Percentiles rank a stretch among this genome's conserved stretches.
Conservation (phyloP, 768 basidiomycete species). For the Inosperma sp. region DNA sequence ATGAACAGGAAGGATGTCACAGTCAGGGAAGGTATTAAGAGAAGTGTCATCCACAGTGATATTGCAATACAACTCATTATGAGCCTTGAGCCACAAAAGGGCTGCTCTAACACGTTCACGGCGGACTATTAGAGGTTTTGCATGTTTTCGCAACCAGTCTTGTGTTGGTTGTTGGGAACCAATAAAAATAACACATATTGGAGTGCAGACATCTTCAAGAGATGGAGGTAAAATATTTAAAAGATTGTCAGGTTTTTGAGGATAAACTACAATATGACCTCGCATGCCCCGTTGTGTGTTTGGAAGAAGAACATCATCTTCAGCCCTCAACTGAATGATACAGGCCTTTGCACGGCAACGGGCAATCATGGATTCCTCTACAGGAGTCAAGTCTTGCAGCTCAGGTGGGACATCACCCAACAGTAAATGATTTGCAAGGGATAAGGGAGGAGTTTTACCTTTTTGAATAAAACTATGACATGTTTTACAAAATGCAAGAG, state of each 20-base stretch:
- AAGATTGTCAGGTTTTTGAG: constrained; percentile 28
- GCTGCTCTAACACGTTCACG: constrained; percentile 28
- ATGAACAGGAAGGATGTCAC: constrained; percentile 24
- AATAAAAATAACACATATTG: constrained; percentile 39
- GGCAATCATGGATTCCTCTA: constrained; percentile 39
- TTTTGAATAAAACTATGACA: constrained; percentile 16
- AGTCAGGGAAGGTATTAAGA: constrained; percentile 15
- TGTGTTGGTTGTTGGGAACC: constrained; percentile 24
- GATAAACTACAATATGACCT: constrained; percentile 37
- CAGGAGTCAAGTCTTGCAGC: constrained; percentile 28
- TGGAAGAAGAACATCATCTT: constrained; percentile 1
- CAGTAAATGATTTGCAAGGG: constrained; percentile 31
- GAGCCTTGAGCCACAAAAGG: constrained; percentile 31
- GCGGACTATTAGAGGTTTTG: constrained; percentile 32
- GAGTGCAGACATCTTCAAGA: constrained; percentile 29
- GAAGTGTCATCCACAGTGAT: constrained; percentile 23
- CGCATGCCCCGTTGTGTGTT: constrained; percentile 26
- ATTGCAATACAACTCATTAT: constrained; percentile 34
- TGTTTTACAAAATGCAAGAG: constrained; percentile 17
- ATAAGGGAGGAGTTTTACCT: constrained; percentile 19
- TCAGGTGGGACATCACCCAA: constrained; percentile 29
- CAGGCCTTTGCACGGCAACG: constrained; percentile 32
- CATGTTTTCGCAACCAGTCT: constrained; percentile 30
- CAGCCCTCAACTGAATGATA: constrained; percentile 33
- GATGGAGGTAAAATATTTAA: constrained; percentile 29